These are phyloP conservation scores for Pleurotus cornucopiae DNA, from an alignment of 768 basidiomycete species.

Conservation along the genomic window DNA sequence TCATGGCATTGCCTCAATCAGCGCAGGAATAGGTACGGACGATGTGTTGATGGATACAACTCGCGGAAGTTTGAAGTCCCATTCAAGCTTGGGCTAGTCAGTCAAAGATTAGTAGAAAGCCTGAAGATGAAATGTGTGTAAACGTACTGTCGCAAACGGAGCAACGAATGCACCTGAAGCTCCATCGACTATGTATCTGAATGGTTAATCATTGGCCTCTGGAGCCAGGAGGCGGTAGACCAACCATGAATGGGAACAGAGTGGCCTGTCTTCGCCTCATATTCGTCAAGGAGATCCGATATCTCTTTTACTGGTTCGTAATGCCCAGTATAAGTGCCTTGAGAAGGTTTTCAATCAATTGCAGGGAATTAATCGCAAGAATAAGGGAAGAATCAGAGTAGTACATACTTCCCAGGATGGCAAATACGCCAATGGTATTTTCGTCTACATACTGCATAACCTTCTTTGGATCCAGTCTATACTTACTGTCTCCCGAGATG, in stretches of 20 bases:
- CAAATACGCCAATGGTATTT: conserved; percentile 69
- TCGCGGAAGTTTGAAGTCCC: conserved; percentile 63
- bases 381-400: neutral
- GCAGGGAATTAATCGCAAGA: conserved; percentile 43
- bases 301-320: conserved; percentile 85
- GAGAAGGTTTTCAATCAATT: conserved; percentile 35
- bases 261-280: conserved; percentile 55
- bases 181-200: conserved; percentile 41
- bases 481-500: conserved; percentile 45
- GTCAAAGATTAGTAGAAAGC: conserved; percentile 32
- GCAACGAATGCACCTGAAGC: conserved; percentile 68
- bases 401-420: conserved; percentile 38
- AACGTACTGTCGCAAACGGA: conserved; percentile 46
- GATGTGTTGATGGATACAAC: conserved; percentile 61
- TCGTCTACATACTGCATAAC: conserved; percentile 68
- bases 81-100: conserved; percentile 47
- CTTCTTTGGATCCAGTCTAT: conserved; percentile 55
- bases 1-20: neutral
- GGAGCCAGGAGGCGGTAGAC: conserved; percentile 34
- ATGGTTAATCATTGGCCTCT: conserved; percentile 38
- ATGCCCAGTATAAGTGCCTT: conserved; percentile 61
- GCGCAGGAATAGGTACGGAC: conserved; percentile 21
- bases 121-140: neutral
- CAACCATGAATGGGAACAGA: conserved; percentile 69
- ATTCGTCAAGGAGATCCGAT: conserved; percentile 65